A percentile compares a stretch with the other conserved stretches of the same genome.
phyloP scores from a whole-genome alignment of 129 eudicot genomes.

The Arctium minus region DNA sequence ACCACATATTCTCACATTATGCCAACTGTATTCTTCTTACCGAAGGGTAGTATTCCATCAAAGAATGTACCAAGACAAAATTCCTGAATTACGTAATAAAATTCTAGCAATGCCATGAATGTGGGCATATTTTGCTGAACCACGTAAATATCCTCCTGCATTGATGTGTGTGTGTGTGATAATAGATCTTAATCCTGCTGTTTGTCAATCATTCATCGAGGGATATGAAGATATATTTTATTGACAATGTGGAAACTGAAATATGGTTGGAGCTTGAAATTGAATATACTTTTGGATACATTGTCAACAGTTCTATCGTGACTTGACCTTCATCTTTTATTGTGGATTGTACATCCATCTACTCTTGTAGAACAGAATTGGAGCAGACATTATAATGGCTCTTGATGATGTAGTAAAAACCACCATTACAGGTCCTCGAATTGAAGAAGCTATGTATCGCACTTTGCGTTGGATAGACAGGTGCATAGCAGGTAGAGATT shows the following conservation, averaged over 20 bases:
- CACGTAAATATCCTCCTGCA: background rate
- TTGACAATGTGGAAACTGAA: conserved; percentile 13
- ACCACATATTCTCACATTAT: too few species aligned
- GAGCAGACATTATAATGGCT: conserved; percentile 98
- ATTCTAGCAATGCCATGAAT: background rate
- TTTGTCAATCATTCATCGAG: conserved; percentile 2
- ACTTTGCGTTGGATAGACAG: conserved; percentile 97
- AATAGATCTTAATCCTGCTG: background rate
- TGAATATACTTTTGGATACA: background rate
- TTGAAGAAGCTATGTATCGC: conserved; percentile 96
- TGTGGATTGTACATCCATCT: conserved; percentile 23
- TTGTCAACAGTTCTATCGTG: background rate
- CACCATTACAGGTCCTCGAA: conserved; percentile 89
- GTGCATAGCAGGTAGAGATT: conserved; percentile 77
- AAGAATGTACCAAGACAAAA: too few species aligned
- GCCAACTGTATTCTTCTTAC: too few species aligned
- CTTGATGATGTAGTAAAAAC: conserved; percentile 97
- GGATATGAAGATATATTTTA: background rate
- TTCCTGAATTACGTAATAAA: background rate
- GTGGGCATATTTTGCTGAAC: background rate
- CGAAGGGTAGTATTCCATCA: too few species aligned
- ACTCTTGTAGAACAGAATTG: conserved; percentile 83
- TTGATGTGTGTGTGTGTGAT: background rate
- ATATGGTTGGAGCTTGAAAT: background rate
- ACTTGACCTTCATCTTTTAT: conserved; percentile 12